phyloP scores from a whole-genome alignment of 768 basidiomycete species.

The Pleurotus sapidus region DNA sequence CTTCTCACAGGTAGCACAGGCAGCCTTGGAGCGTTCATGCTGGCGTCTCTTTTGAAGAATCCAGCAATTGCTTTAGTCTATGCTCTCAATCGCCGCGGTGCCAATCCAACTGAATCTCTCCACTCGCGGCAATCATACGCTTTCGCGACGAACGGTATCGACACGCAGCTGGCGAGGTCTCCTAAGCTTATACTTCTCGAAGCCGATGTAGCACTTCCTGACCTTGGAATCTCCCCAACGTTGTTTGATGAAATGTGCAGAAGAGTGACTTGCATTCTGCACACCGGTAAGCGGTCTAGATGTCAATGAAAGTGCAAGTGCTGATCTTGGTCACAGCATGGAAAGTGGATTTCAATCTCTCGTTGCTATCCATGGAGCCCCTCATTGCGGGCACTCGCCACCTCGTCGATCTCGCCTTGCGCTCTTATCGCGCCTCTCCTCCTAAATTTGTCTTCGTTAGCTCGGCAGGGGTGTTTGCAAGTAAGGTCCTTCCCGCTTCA shows the following conservation, averaged over 20 bases:
- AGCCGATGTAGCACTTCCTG: conserved; percentile 9
- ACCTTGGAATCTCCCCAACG: not conserved
- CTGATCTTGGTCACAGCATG: conserved; percentile 26
- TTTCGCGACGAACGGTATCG: no score
- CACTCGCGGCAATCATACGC: no score
- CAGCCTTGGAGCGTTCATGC: conserved; percentile 28
- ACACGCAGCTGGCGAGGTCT: no score
- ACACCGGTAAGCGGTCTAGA: conserved; percentile 21
- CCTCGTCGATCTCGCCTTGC: conserved; percentile 21
- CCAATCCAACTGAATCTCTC: no score
- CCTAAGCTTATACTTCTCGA: conserved; percentile 21
- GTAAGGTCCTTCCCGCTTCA: not conserved
- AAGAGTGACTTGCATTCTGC: conserved; percentile 33
- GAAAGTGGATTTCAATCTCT: conserved; percentile 44
- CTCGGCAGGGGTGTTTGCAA: conserved; percentile 13
- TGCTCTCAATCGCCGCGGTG: conserved; percentile 27
- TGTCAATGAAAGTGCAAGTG: not conserved
- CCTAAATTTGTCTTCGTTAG: conserved; percentile 23
- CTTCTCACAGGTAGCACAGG: conserved; percentile 36
- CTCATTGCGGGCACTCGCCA: conserved; percentile 37
- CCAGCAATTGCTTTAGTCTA: conserved; percentile 25
- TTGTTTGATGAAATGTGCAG: conserved; percentile 19
- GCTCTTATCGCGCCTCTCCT: not conserved
- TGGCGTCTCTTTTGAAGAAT: conserved; percentile 24
- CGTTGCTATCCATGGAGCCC: conserved; percentile 40